Evolutionary conservation across 2,329 filamentous ascomycete genomes (phyloP), one percentile per base, ranked within the genome.

Genomic region (Clonostachys byssicola): DNA sequence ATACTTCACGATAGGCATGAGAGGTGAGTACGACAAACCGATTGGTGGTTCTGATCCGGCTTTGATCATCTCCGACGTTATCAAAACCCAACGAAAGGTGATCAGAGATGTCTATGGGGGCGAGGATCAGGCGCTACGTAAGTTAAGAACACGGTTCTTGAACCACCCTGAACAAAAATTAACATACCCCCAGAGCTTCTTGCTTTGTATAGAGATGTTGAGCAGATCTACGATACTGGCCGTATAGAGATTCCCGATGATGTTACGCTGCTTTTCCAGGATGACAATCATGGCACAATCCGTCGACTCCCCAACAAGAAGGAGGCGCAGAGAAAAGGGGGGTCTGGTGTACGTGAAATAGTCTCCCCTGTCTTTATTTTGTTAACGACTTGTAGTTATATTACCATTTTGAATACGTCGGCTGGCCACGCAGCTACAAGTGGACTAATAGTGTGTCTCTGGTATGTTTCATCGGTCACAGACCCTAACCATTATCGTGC

Each of bases 191-290:
- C 71, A 54, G 80, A 86, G 57, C 71, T 85, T 47, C 78, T 82
- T 70, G 82, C 81, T 12, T 59, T 86, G 34, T 87, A 86, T 56
- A 85, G 85, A 48, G 83, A 86, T 49, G 80, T 86, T 0, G 77
- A 81, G 53, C 74, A 74, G 12, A 82, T 85, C 51, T 85, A 81
- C 36, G 78, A 86, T 43, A 71, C 73, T 1, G 81, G 81, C 1
- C 14, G 40, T 6, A 70, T 85, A 51, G 60, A 70, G 2, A 75
- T 84, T 0, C 78, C 81, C 0, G 80, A 85, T 3, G 76, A 84
- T 52, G 73, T 86, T 7, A 85, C 78, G 0, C 63, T 86, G 3
- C 63, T 86, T 0, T 85, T 81, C 60, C 71, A 79, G 0, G 82
- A 86, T 47, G 82, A 86, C 51, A 86, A 84, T 52, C 81, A 72